phyloP scores from a whole-genome alignment of 73 alveolate genomes.

The Paramecium octaurelia region DNA sequence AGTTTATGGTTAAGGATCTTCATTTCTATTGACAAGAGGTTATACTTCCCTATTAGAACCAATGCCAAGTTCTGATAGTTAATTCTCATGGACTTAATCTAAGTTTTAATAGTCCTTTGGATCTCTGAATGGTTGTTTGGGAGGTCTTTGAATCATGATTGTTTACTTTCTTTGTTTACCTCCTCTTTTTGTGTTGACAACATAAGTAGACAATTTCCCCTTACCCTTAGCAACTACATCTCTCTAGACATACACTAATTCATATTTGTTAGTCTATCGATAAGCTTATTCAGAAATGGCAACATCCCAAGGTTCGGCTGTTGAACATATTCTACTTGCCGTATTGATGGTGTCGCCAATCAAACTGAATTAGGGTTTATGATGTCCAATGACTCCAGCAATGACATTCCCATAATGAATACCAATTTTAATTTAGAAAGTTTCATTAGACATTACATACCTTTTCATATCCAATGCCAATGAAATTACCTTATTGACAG shows the following conservation, averaged over 20 bases:
- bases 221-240: slow-evolving; percentile 65
- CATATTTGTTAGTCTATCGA: neutral
- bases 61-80: neutral
- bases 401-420: slow-evolving; percentile 41
- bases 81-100: neutral
- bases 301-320: neutral
- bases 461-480: slow-evolving; percentile 37
- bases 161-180: neutral
- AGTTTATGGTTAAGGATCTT: neutral
- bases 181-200: neutral
- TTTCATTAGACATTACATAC: neutral
- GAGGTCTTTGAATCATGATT: neutral
- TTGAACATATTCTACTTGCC: slow-evolving; percentile 41
- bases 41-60: neutral
- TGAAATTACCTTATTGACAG: slow-evolving; percentile 15
- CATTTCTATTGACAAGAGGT: neutral
- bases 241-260: neutral
- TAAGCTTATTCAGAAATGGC: slow-evolving; percentile 40
- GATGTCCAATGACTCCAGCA: slow-evolving; percentile 49
- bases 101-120: neutral
- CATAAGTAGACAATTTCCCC: slow-evolving; percentile 62
- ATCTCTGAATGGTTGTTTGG: neutral
- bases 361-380: slow-evolving; percentile 19
- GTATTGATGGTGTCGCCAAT: slow-evolving; percentile 44
- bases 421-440: neutral